A percentile compares a stretch with the other conserved stretches of the same genome.
These are phyloP conservation scores for Hortiboletus flavorubellus DNA, from an alignment of 768 basidiomycete species.

Conservation along the genomic window DNA sequence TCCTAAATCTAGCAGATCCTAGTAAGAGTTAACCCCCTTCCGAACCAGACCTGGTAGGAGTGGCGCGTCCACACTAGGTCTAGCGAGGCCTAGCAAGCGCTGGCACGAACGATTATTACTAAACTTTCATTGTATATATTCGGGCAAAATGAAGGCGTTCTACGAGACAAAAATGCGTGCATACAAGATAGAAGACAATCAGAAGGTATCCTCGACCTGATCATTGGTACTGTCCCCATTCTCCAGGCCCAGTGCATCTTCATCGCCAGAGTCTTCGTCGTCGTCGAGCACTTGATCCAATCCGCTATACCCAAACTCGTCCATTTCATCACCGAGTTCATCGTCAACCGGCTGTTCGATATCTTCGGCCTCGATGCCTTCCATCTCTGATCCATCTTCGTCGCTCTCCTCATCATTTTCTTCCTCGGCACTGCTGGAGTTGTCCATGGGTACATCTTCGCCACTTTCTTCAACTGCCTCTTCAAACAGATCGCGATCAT, in stretches of 20 bases:
- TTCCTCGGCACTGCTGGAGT: not conserved
- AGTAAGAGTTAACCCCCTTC: no score
- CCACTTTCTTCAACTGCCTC: not conserved
- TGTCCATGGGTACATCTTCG: not conserved
- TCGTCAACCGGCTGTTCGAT: not conserved
- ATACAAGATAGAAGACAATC: no score
- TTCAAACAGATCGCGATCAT: not conserved
- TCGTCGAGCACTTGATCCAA: not conserved
- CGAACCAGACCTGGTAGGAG: no score
- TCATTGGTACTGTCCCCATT: no score
- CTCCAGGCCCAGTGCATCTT: not conserved
- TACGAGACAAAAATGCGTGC: no score
- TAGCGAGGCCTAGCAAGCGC: no score
- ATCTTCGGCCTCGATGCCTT: not conserved
- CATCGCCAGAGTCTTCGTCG: not conserved
- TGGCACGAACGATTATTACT: no score
- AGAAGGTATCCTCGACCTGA: no score
- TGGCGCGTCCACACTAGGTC: no score
- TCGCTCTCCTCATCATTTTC: not conserved
- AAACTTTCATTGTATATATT: no score
- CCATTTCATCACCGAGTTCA: not conserved
- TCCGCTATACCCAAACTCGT: not conserved
- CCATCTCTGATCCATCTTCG: not conserved
- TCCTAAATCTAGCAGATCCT: no score
- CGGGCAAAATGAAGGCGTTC: no score